Evolutionary conservation across 805 yeast genomes (phyloP), one percentile per base, ranked within the genome.

Genomic region (Saccharomyces mikatae): DNA sequence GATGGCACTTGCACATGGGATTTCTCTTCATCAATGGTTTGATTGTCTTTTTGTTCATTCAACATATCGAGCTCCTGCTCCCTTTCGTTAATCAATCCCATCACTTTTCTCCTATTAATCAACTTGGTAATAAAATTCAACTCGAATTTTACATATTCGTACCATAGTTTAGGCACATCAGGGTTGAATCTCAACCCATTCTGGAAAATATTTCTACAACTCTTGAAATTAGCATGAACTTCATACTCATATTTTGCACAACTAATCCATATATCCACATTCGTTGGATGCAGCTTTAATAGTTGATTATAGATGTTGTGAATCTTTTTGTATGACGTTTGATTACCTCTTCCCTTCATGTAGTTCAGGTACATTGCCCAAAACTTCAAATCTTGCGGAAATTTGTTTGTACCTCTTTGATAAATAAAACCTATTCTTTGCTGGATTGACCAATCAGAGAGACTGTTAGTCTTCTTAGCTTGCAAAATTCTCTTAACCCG

Each of bases 201-300:
- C 70, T 91, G 97, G 69, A 90, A 83, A 27, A 94, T 77, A 9
- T 82, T 81, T 69, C 99, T 80, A 24, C 97, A 91, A 48, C 96
- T 91, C 65, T 86, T 83, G 48, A 96, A 88, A 62, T 90, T 87
- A 46, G 92, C 87, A 70, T 94, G 89, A 29, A 80, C 80, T 62
- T 92, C 97, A 63, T 88, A 85, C 72, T 94, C 98, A 71, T 89
- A 89, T 66, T 88, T 88, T 30, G 97, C 97, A 26, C 97, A 97
- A 63, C 89, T 81, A 47, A 94, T 81, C 99, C 99, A 94, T 17
- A 92, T 87, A 62, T 85, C 87, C 2, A 89, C 80, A 65, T 91
- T 87, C 47, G 87, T 80, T n/a, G 99, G 98, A 67, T 94, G 98
- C 58, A 90, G 73, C 70, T 85, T 89, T 62, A 94, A 76, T 60